Conservation (phyloP, 139 green algal species). For the Zygnema circumcarinatum region DNA sequence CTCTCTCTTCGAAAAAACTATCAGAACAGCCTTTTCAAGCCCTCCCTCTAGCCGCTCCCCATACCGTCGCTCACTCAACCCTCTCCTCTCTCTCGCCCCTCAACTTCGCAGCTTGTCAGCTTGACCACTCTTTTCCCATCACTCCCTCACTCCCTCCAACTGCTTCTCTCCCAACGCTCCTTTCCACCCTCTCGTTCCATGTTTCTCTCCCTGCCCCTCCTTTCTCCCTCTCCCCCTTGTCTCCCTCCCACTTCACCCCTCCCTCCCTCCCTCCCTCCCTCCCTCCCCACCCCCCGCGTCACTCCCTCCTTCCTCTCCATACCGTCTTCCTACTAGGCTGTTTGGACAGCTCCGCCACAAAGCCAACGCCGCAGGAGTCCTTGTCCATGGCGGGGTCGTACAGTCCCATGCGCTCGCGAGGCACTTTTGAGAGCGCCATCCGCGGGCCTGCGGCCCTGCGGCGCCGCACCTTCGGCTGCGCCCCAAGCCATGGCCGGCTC, state of each 20-base stretch:
- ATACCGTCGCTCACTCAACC: no score
- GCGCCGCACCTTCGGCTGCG: no score
- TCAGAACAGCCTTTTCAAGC: no score
- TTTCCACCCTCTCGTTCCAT: no score
- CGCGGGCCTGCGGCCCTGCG: no score
- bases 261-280: background rate
- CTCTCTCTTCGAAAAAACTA: no score
- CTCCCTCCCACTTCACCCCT: background rate
- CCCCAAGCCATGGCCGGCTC: no score
- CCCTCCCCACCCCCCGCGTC: background rate
- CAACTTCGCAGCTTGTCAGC: no score
- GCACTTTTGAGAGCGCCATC: constrained; percentile 34
- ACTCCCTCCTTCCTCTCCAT: background rate
- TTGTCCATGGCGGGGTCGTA: constrained; percentile 70
- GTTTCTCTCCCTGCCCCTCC: background rate
- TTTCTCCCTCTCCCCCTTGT: background rate
- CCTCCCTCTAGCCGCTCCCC: no score
- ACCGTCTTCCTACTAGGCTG: constrained; percentile 69
- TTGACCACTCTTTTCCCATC: no score
- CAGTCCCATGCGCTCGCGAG: constrained; percentile 44
- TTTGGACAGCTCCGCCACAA: constrained; percentile 88
- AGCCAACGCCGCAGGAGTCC: constrained; percentile 90
- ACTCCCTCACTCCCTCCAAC: no score
- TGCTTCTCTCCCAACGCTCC: background rate
- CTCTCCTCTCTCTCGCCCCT: no score